A percentile compares a stretch with the other conserved stretches of the same genome.
These are phyloP conservation scores for Fusarium buharicum DNA, from an alignment of 2,329 filamentous ascomycete genomes.

Conservation along the genomic window DNA sequence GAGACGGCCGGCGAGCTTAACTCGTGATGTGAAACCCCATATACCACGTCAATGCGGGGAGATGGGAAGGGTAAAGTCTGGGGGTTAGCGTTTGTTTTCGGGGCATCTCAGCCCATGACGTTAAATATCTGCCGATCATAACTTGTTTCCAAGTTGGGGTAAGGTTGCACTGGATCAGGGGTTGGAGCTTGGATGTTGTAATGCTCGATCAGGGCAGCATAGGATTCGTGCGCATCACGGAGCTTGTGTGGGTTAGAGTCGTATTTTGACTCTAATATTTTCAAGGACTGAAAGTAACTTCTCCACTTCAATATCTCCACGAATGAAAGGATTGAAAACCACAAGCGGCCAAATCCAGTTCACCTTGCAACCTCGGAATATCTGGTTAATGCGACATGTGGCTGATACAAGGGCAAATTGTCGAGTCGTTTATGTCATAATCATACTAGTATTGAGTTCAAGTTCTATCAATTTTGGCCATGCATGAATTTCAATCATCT, in stretches of 20 bases:
- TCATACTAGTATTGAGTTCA: constrained; percentile 17
- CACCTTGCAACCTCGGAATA: constrained; percentile 13
- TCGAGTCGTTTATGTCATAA: constrained; percentile 17
- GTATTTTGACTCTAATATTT: constrained; percentile 7
- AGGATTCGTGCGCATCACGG: constrained; percentile 31
- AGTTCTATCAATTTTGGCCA: too few species aligned
- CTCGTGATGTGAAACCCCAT: constrained; percentile 1
- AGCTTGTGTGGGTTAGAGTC: constrained; percentile 17
- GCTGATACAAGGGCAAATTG: background rate
- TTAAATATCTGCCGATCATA: constrained; percentile 20
- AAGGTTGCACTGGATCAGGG: constrained; percentile 11
- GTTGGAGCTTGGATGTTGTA: background rate
- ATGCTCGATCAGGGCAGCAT: background rate
- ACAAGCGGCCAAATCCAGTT: background rate
- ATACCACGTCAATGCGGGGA: constrained; percentile 23
- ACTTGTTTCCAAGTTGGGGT: constrained; percentile 16
- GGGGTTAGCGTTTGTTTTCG: constrained; percentile 6
- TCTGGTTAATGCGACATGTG: background rate
- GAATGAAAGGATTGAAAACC: background rate
- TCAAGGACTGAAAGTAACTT: background rate
- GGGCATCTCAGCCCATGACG: constrained; percentile 23
- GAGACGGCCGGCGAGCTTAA: constrained; percentile 17
- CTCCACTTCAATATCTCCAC: constrained; percentile 19
- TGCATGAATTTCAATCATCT: background rate
- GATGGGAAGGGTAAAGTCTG: constrained; percentile 26